A percentile compares a stretch with the other conserved stretches of the same genome.
phyloP scores from a whole-genome alignment of 306 rosid species.

The Castanospermum australe region DNA sequence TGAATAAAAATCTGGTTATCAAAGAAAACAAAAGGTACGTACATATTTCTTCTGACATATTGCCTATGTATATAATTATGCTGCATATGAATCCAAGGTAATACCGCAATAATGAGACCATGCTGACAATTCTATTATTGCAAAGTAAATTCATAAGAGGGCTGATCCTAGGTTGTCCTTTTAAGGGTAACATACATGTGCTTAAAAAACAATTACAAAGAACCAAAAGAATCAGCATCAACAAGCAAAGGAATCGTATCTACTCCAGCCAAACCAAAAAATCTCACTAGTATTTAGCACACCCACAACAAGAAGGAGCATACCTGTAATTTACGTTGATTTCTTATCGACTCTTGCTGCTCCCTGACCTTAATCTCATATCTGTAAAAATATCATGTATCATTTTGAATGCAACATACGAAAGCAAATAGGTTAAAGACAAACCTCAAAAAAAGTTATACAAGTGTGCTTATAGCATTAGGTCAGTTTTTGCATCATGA shows the following conservation, averaged over 20 bases:
- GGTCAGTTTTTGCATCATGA: slow-evolving; percentile 25
- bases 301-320: slow-evolving; percentile 15
- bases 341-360: slow-evolving; percentile 86
- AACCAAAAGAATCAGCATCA: slow-evolving; percentile 9
- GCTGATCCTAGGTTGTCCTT: not conserved
- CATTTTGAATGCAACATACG: slow-evolving; percentile 22
- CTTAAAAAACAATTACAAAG: not conserved
- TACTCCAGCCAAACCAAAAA: slow-evolving; percentile 9
- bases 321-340: slow-evolving; percentile 83
- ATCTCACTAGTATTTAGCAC: slow-evolving; percentile 6
- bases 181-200: not conserved
- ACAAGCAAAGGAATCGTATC: not conserved
- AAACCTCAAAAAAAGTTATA: not conserved
- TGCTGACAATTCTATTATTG: not conserved
- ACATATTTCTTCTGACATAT: slow-evolving; percentile 8
- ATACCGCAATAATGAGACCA: not conserved
- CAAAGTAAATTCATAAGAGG: not conserved
- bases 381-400: slow-evolving; percentile 46
- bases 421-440: slow-evolving; percentile 21
- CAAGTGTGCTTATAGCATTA: not conserved
- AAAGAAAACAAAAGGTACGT: not conserved
- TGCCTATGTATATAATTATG: not conserved
- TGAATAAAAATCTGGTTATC: not conserved
- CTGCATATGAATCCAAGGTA: slow-evolving; percentile 16
- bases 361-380: slow-evolving; percentile 90